Conservation (phyloP, 306 rosid species). For the Rosa multiflora region DNA sequence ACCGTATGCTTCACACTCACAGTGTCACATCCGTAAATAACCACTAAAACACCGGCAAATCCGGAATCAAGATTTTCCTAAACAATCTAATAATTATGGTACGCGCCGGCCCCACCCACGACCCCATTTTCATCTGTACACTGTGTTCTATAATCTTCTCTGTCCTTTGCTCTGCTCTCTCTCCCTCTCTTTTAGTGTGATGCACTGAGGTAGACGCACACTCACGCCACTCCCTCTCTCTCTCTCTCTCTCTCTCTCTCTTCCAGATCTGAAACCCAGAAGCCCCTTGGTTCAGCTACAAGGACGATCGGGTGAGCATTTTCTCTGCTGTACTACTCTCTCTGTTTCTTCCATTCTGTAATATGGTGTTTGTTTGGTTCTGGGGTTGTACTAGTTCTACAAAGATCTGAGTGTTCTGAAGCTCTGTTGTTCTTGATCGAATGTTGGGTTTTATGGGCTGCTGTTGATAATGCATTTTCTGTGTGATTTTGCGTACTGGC, state of each 20-base stretch:
- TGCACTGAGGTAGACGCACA: constrained; percentile 22
- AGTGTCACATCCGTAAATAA: constrained; percentile 33
- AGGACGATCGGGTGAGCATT: constrained; percentile 37
- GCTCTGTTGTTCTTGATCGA: not conserved
- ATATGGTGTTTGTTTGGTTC: not conserved
- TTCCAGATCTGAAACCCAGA: constrained; percentile 43
- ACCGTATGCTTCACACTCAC: too few species aligned
- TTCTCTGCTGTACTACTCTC: not conserved
- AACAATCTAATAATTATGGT: constrained; percentile 6
- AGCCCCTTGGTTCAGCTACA: not conserved
- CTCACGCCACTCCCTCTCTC: not conserved
- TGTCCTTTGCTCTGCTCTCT: not conserved
- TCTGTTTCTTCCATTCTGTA: not conserved
- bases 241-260: not conserved
- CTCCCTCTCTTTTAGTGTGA: not conserved
- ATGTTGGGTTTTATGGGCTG: constrained; percentile 14
- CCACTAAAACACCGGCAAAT: not conserved
- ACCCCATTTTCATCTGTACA: not conserved
- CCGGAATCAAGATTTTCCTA: not conserved
- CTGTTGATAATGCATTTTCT: not conserved
- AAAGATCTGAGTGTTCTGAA: constrained; percentile 17
- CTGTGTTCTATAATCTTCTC: not conserved
- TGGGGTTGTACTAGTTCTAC: not conserved
- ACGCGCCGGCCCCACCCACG: constrained; percentile 19
- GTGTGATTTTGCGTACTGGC: constrained; percentile 11